A percentile compares a stretch with the other conserved stretches of the same genome.
Evolutionary conservation across 2,329 filamentous ascomycete species (phyloP).

Genomic region (Aureobasidium sp.): DNA sequence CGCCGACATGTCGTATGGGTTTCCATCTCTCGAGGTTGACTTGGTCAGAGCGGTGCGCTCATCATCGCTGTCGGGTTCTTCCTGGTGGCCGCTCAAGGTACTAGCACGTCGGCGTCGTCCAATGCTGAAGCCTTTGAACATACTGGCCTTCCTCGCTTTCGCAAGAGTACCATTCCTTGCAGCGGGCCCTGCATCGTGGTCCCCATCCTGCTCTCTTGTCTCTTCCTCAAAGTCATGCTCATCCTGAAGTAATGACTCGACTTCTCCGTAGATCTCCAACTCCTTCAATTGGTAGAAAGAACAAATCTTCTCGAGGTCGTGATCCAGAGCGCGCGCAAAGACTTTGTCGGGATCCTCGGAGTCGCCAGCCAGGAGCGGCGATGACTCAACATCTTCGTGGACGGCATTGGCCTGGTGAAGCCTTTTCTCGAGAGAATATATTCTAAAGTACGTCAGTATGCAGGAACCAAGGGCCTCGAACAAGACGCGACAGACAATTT

Average conservation of each 20-base stretch:
- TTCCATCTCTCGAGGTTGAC: conserved; percentile 23
- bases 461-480: neutral
- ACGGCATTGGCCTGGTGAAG: conserved; percentile 53
- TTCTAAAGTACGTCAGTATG: conserved; percentile 47
- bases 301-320: conserved; percentile 88
- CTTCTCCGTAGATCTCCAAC: conserved; percentile 74
- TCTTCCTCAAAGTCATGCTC: conserved; percentile 61
- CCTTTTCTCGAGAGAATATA: conserved; percentile 89
- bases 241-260: conserved; percentile 69
- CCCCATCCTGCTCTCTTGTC: conserved; percentile 24
- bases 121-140: conserved; percentile 46
- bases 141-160: conserved; percentile 40
- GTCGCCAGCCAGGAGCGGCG: conserved; percentile 66
- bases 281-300: conserved; percentile 90
- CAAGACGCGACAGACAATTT: conserved; percentile 63
- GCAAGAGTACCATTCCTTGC: conserved; percentile 19
- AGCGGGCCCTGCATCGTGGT: neutral
- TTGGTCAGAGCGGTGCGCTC: conserved; percentile 39
- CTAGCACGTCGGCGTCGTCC: conserved; percentile 39
- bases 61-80: conserved; percentile 53
- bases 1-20: conserved; percentile 15
- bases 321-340: conserved; percentile 74
- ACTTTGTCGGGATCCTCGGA: conserved; percentile 66
- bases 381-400: conserved; percentile 67
- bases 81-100: conserved; percentile 34